Percentiles rank a stretch among this genome's conserved stretches.
These are phyloP conservation scores for Phytophthora hibernalis DNA, from an alignment of 352 stramenopile genomes.

Conservation along the genomic window DNA sequence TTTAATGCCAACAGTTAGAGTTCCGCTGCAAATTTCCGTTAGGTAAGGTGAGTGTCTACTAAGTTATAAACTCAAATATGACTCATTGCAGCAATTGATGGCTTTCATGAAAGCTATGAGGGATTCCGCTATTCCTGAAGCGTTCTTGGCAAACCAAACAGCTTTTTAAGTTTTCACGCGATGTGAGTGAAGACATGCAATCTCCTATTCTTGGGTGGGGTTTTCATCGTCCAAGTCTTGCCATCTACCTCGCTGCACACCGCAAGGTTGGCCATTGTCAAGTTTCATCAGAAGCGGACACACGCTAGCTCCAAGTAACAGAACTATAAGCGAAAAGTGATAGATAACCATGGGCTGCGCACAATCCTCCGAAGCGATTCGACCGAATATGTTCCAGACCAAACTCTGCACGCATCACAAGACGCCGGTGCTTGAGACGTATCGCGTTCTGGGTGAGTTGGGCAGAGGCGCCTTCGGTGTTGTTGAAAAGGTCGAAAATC, in stretches of 20 bases:
- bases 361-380: slow-evolving; percentile 55
- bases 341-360: slow-evolving; percentile 66
- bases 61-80: background rate
- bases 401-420: slow-evolving; percentile 84
- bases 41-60: background rate
- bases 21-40: background rate
- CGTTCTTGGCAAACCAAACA: background rate
- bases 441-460: slow-evolving; percentile 61
- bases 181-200: background rate
- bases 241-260: background rate
- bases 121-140: slow-evolving; percentile 10
- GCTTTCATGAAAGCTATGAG: too few species aligned
- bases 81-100: too few species aligned
- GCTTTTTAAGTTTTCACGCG: background rate
- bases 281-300: slow-evolving; percentile 4
- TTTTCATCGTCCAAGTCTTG: background rate
- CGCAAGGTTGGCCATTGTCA: slow-evolving; percentile 13
- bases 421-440: slow-evolving; percentile 50
- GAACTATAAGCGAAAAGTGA: background rate
- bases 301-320: background rate
- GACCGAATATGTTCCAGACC: slow-evolving; percentile 79
- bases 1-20: background rate
- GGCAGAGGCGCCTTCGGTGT: slow-evolving; percentile 78
- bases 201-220: slow-evolving; percentile 10
- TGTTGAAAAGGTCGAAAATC: slow-evolving; percentile 77